Base-by-base conservation (phyloP, 176 grass and related monocot genomes). In the Zea luxurians region DNA sequence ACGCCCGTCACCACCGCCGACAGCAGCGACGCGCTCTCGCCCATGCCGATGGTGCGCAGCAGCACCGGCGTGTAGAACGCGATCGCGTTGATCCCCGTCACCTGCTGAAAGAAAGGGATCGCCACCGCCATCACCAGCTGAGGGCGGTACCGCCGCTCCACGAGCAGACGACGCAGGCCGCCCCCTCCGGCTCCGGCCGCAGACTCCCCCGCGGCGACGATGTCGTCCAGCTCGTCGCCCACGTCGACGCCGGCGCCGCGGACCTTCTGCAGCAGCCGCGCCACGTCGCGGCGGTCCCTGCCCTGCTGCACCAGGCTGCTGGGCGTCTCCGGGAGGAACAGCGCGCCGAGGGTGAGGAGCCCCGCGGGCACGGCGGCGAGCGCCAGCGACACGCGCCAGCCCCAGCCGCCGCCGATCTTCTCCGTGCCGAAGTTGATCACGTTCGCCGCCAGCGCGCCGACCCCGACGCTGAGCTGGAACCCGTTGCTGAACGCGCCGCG, bases 21-120 rank as follows among this genome's bases (percentile, higher is more conserved):
- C 4, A 89, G 57, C 1, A 95, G 84, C 10, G 92, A 85, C 50
- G 89, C 79, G 83, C 89, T 86, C 80, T 94, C 92, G 5, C 77
- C 83, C 71, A 94, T 78, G 41, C 89, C 86, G 57, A 89, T 87
- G 7, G 65, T 84, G 27, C 89, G 83, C 9, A 91, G 89, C 37
- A 94, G 89, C 55, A 87, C 70, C 38, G 92, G 92, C 42, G 92
- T 81, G 79, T 94, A 94, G 81, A 94, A 91, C 8, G 88, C 87
- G 48, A 89, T 94, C 1, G 80, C 72, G 43, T 88, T 89, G 61
- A 94, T 89, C 53, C 88, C 92, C 0, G 89, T 91, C 67, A 87
- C 77, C 66, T 94, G 86, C 66, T 91, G 86, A 49, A 91, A 94
- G 80, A 94, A 94, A 0, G 88, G 77, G 17, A 91, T 83, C 35